phyloP scores from a whole-genome alignment of 2,329 filamentous ascomycete species.

The Diplodia sapinea region DNA sequence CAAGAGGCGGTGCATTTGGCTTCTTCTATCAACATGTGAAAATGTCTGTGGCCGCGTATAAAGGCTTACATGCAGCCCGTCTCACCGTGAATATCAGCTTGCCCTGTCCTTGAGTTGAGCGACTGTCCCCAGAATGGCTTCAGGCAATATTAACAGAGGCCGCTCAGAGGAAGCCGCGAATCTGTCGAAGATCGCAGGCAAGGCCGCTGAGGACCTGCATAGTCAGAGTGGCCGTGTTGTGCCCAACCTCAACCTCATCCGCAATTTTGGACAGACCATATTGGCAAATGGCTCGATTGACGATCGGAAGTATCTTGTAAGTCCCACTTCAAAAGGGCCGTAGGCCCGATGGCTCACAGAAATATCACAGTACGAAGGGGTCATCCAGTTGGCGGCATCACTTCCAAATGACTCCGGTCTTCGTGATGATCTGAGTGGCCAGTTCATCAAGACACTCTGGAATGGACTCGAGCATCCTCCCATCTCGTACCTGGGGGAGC shows the following conservation, averaged over 20 bases:
- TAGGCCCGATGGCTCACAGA: not conserved
- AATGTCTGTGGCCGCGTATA: not conserved
- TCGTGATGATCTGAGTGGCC: conserved; percentile 10
- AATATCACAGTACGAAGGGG: not conserved
- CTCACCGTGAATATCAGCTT: no score
- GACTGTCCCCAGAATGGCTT: not conserved
- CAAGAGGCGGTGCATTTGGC: conserved; percentile 8
- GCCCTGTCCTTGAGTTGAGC: not conserved
- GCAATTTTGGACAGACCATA: not conserved
- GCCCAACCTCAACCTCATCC: conserved; percentile 3
- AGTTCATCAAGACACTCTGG: conserved; percentile 45
- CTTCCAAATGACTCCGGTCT: conserved; percentile 12
- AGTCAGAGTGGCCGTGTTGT: conserved; percentile 3
- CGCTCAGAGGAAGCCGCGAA: not conserved
- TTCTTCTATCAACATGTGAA: not conserved
- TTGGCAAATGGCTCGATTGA: conserved; percentile 5
- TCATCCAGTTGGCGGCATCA: conserved; percentile 20
- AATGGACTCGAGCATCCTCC: conserved; percentile 51
- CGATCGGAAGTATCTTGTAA: conserved; percentile 13
- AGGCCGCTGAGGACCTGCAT: conserved; percentile 4
- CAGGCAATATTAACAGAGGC: not conserved
- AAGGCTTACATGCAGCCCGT: not conserved
- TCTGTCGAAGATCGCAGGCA: conserved; percentile 7
- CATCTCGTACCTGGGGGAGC: conserved; percentile 41
- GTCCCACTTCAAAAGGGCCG: not conserved